A percentile compares a stretch with the other conserved stretches of the same genome.
These are phyloP conservation scores for Sporisorium graminicola DNA, from an alignment of 1,284 basidiomycete species.

Conservation along the genomic window DNA sequence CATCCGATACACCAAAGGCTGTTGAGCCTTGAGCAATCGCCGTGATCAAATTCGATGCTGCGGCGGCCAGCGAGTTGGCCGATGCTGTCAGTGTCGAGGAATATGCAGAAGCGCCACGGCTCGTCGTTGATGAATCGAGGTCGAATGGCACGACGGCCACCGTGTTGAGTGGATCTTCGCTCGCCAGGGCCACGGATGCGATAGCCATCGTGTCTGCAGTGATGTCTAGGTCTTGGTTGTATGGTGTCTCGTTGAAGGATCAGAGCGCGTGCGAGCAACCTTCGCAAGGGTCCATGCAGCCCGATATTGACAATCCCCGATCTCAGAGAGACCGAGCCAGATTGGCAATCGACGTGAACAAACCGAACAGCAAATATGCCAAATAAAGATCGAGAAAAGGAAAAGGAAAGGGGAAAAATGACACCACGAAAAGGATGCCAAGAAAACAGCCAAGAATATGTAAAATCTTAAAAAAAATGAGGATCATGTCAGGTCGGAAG, in stretches of 20 bases:
- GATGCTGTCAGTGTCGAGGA: slow-evolving; percentile 1
- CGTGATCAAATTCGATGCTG: slow-evolving; percentile 38
- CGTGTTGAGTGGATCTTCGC: slow-evolving; percentile 24
- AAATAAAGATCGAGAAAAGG: not conserved
- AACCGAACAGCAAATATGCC: no score
- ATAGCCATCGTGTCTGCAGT: slow-evolving; percentile 19
- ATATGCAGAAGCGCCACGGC: slow-evolving; percentile 3
- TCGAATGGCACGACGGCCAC: slow-evolving; percentile 40
- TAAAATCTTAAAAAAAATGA: no score
- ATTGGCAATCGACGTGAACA: no score
- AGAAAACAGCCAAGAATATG: no score
- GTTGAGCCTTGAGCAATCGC: slow-evolving; percentile 42
- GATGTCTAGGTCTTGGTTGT: not conserved
- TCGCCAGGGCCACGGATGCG: not conserved
- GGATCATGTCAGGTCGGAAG: not conserved
- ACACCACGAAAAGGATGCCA: not conserved
- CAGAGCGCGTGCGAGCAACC: not conserved
- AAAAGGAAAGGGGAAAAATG: not conserved
- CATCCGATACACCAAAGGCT: not conserved
- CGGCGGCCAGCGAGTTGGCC: slow-evolving; percentile 17
- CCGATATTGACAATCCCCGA: not conserved
- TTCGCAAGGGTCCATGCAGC: slow-evolving; percentile 13
- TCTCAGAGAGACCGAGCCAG: not conserved
- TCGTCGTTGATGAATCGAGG: not conserved
- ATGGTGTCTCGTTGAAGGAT: not conserved